Conservation (phyloP, 495 filamentous ascomycete species). For the Talaromyces trachyspermus region DNA sequence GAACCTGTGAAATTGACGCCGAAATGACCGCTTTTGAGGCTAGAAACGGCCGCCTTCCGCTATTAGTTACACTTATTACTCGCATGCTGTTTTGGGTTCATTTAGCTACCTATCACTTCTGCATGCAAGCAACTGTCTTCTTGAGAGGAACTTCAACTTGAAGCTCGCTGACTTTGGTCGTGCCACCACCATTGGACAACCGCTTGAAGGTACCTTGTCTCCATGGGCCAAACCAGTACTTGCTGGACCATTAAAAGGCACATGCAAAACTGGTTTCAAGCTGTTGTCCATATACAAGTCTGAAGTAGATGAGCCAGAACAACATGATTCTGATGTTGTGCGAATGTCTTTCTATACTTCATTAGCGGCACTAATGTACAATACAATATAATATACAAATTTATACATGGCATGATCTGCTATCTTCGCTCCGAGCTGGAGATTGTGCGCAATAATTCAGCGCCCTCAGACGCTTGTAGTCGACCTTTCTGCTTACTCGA, state of each 20-base stretch:
- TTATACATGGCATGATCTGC: neutral
- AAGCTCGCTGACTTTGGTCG: conserved; percentile 19
- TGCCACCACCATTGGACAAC: conserved; percentile 19
- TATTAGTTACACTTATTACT: too few species aligned
- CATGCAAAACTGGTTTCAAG: too few species aligned
- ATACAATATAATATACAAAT: neutral
- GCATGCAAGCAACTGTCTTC: conserved; percentile 17
- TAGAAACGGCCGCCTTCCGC: too few species aligned
- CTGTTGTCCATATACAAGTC: too few species aligned
- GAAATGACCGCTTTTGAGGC: too few species aligned
- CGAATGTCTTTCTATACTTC: too few species aligned
- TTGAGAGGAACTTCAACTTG: conserved; percentile 17
- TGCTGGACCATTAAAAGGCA: conserved; percentile 17
- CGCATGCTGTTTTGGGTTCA: too few species aligned
- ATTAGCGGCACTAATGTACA: neutral
- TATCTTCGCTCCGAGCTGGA: conserved; percentile 4
- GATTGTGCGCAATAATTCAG: neutral
- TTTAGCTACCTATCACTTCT: too few species aligned
- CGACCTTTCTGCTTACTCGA: neutral
- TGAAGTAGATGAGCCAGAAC: too few species aligned
- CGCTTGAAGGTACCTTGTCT: conserved; percentile 13
- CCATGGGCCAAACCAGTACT: conserved; percentile 16
- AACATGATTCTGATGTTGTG: too few species aligned
- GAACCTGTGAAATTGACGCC: too few species aligned
- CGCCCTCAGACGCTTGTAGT: neutral